Conservation (phyloP, 2,329 filamentous ascomycete genomes). For the Diatrype stigma region DNA sequence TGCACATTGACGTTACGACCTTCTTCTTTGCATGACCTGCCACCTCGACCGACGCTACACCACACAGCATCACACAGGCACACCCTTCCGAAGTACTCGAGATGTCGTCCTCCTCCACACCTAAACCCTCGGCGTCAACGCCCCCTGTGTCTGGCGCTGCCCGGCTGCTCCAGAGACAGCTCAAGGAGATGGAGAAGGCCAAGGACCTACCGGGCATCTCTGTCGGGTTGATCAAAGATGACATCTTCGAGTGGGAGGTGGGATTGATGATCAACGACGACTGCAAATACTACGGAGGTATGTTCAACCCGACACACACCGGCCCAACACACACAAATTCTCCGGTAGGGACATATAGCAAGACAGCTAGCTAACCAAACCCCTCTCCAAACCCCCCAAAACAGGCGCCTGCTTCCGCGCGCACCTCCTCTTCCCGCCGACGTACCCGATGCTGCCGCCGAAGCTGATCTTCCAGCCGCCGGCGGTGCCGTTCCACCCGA, state of each 20-base stretch:
- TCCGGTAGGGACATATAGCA: neutral
- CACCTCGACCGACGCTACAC: too few species aligned
- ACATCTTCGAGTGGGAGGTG: slow-evolving; percentile 96
- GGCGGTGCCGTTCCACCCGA: slow-evolving; percentile 85
- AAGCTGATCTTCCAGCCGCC: slow-evolving; percentile 82
- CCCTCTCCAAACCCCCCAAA: neutral
- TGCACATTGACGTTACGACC: too few species aligned
- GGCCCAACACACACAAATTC: neutral
- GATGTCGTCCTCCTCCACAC: slow-evolving; percentile 40
- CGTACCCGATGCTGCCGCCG: slow-evolving; percentile 85
- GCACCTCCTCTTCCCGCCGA: slow-evolving; percentile 72
- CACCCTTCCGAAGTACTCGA: slow-evolving; percentile 3
- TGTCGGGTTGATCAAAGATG: slow-evolving; percentile 78
- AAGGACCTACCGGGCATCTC: slow-evolving; percentile 94
- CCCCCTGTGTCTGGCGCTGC: slow-evolving; percentile 54
- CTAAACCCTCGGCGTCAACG: slow-evolving; percentile 44
- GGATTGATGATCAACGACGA: slow-evolving; percentile 98
- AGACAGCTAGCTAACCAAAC: neutral
- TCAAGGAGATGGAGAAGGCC: slow-evolving; percentile 89
- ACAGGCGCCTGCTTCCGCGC: slow-evolving; percentile 90
- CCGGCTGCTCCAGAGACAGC: slow-evolving; percentile 73
- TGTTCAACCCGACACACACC: too few species aligned
- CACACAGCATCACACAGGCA: neutral
- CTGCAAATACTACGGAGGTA: slow-evolving; percentile 89
- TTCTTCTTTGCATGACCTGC: too few species aligned